Evolutionary conservation across 2,329 filamentous ascomycete genomes (phyloP).

Genomic region (Aspergillus aculeatinus): DNA sequence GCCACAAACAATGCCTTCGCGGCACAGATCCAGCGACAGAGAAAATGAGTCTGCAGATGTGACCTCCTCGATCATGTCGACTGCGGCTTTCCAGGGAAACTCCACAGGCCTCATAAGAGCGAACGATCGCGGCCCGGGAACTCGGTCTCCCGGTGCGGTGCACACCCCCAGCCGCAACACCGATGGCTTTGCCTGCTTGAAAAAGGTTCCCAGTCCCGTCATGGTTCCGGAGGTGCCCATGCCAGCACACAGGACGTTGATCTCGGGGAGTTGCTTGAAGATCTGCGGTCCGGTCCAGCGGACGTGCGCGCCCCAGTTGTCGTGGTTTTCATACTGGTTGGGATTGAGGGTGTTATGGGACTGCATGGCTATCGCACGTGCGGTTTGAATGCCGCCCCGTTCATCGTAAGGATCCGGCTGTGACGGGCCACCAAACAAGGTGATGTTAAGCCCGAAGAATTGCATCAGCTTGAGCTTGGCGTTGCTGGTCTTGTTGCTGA

Average conservation of each 20-base stretch:
- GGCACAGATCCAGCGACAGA: constrained; percentile 54
- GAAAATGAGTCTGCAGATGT: constrained; percentile 55
- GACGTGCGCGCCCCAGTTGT: constrained; percentile 48
- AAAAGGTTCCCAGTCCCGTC: constrained; percentile 52
- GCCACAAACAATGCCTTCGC: constrained; percentile 59
- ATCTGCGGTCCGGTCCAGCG: constrained; percentile 63
- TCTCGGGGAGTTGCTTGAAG: constrained; percentile 55
- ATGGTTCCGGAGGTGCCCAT: constrained; percentile 58
- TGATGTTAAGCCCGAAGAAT: constrained; percentile 60
- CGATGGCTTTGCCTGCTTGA: constrained; percentile 49
- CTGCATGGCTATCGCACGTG: constrained; percentile 44
- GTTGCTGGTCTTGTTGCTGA: constrained; percentile 59
- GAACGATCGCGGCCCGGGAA: constrained; percentile 59
- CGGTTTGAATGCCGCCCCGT: constrained; percentile 54
- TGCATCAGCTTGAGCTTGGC: constrained; percentile 57
- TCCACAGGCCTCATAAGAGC: constrained; percentile 51
- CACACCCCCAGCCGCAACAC: constrained; percentile 49
- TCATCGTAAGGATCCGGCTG: constrained; percentile 57
- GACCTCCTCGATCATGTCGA: constrained; percentile 59
- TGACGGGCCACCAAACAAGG: constrained; percentile 59
- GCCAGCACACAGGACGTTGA: constrained; percentile 56
- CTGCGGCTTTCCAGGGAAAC: constrained; percentile 59
- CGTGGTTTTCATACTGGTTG: constrained; percentile 58
- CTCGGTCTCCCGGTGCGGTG: constrained; percentile 57
- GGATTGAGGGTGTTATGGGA: constrained; percentile 52